Conservation (phyloP, 148 eudicot genomes). For the Amaranthus palmeri region DNA sequence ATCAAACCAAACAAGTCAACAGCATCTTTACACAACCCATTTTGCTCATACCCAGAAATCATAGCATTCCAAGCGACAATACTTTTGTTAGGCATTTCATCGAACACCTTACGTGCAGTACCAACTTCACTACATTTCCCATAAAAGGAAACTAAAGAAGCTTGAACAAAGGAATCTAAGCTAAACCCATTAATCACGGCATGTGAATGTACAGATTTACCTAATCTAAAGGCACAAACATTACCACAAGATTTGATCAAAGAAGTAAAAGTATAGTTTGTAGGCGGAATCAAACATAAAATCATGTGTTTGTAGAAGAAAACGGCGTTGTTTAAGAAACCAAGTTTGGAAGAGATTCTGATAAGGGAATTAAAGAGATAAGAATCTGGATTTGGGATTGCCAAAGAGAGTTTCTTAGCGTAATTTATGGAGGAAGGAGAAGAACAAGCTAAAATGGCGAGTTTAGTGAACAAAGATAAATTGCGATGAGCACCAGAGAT, state of each 20-base stretch:
- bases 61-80: constrained; percentile 59
- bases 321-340: constrained; percentile 28
- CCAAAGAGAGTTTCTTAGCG: constrained; percentile 39
- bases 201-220: constrained; percentile 40
- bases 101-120: constrained; percentile 48
- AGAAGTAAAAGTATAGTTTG: constrained; percentile 45
- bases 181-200: constrained; percentile 41
- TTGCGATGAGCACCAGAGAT: constrained; percentile 29
- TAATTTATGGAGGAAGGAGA: constrained; percentile 30
- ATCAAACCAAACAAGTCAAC: constrained; percentile 44
- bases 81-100: constrained; percentile 45
- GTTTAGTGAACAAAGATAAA: constrained; percentile 44
- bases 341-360: constrained; percentile 37
- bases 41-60: constrained; percentile 63
- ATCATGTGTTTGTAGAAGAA: constrained; percentile 44
- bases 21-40: constrained; percentile 42
- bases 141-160: constrained; percentile 41
- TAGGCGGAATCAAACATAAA: constrained; percentile 18
- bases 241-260: constrained; percentile 40
- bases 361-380: constrained; percentile 58
- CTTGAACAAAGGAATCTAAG: constrained; percentile 45
- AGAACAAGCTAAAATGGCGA: constrained; percentile 35
- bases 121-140: constrained; percentile 42
- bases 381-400: constrained; percentile 42
- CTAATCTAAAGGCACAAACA: constrained; percentile 24